Evolutionary conservation across 768 basidiomycete species (phyloP).

Genomic region (Leccinum imitatum): DNA sequence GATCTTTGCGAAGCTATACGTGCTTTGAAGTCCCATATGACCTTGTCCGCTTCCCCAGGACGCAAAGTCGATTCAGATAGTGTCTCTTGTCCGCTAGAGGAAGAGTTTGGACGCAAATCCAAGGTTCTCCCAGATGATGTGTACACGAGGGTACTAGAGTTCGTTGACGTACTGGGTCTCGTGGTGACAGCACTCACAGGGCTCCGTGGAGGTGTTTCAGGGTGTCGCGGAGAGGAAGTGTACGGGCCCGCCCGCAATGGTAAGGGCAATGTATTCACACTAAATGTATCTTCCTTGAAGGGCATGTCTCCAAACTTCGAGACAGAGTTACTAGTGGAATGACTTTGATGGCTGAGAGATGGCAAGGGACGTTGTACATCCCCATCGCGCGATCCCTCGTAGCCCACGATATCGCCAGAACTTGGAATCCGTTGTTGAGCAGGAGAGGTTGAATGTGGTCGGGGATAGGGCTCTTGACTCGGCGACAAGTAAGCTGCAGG

Average conservation of each 20-base stretch:
- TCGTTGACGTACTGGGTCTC: constrained; percentile 37
- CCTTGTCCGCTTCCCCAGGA: constrained; percentile 32
- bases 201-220: constrained; percentile 61
- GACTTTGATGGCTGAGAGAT: constrained; percentile 24
- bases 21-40: constrained; percentile 30
- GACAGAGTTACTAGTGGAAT: constrained; percentile 27
- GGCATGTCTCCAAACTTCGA: constrained; percentile 35
- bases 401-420: constrained; percentile 14
- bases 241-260: constrained; percentile 33
- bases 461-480: constrained; percentile 55
- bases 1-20: constrained; percentile 18
- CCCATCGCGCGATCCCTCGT: constrained; percentile 28
- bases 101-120: constrained; percentile 27
- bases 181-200: constrained; percentile 56
- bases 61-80: constrained; percentile 34
- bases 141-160: constrained; percentile 26
- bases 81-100: constrained; percentile 33
- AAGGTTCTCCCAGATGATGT: constrained; percentile 29
- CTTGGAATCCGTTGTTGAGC: constrained; percentile 32
- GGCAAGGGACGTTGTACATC: constrained; percentile 31
- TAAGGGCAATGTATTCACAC: constrained; percentile 23
- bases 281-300: constrained; percentile 30
- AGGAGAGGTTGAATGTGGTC: constrained; percentile 58
- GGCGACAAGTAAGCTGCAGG: constrained; percentile 40
- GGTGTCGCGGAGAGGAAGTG: constrained; percentile 22